phyloP scores from a whole-genome alignment of 345 rosid genomes.

The Chamaenerion angustifolium region DNA sequence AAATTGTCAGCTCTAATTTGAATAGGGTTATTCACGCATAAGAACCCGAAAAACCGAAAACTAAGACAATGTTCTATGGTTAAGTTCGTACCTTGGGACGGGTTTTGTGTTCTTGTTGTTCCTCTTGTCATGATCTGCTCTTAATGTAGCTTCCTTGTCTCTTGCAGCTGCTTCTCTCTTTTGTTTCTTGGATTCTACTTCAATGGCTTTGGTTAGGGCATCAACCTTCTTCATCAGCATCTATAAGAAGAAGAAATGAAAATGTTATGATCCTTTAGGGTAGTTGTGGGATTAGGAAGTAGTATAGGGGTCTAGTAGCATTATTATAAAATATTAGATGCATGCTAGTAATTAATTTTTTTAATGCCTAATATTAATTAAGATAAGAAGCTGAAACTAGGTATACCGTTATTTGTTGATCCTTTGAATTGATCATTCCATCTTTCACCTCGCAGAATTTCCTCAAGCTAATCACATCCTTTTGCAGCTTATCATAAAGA shows the following conservation, averaged over 20 bases:
- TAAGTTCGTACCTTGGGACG: too few species aligned
- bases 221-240: slow-evolving; percentile 69
- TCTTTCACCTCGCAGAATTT: slow-evolving; percentile 58
- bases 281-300: too few species aligned
- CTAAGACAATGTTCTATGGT: too few species aligned
- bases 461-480: slow-evolving; percentile 59
- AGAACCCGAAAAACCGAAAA: too few species aligned
- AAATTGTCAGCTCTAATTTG: too few species aligned
- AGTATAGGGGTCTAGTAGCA: too few species aligned
- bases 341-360: too few species aligned
- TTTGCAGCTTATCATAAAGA: slow-evolving; percentile 78
- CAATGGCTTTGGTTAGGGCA: slow-evolving; percentile 57
- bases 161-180: slow-evolving; percentile 64
- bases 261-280: neutral
- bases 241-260: slow-evolving; percentile 21
- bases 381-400: too few species aligned
- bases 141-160: slow-evolving; percentile 42
- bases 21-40: too few species aligned
- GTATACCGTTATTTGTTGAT: slow-evolving; percentile 85
- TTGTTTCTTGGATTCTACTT: slow-evolving; percentile 62
- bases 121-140: slow-evolving; percentile 22
- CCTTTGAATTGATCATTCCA: slow-evolving; percentile 36
- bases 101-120: slow-evolving; percentile 16
- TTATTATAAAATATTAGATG: neutral
- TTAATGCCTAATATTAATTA: too few species aligned